These are phyloP conservation scores for Macaranga tanarius DNA, from an alignment of 441 rosid species.

Conservation along the genomic window DNA sequence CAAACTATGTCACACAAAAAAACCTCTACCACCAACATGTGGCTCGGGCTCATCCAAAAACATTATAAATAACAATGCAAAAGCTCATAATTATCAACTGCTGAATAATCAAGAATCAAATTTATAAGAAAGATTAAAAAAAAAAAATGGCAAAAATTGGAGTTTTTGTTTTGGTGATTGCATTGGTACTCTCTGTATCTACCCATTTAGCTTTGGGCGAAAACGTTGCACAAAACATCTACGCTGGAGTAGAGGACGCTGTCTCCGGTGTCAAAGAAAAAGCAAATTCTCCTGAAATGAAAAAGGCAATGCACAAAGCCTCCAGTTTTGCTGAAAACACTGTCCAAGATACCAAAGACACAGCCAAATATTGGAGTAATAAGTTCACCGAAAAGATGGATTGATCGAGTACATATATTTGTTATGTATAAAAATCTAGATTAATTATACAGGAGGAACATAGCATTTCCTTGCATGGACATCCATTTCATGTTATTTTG, in stretches of 20 bases:
- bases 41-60: background rate
- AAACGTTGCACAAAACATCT: background rate
- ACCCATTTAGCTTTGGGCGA: background rate
- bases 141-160: conserved; percentile 28
- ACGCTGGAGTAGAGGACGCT: background rate
- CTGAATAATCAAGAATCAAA: background rate
- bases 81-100: background rate
- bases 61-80: background rate
- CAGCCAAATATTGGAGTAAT: background rate
- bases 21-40: background rate
- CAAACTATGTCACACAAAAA: too few species aligned
- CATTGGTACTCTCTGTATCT: conserved; percentile 20
- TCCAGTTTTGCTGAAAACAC: background rate
- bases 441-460: too few species aligned
- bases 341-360: background rate
- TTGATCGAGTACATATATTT: background rate
- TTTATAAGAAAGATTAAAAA: too few species aligned
- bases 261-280: background rate
- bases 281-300: background rate
- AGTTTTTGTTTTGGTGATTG: conserved; percentile 12
- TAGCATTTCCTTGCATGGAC: too few species aligned
- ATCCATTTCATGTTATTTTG: too few species aligned
- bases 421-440: too few species aligned
- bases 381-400: background rate
- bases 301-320: background rate